Evolutionary conservation across 176 grass and related monocot genomes (phyloP).

Genomic region (Aegilops speltoides): DNA sequence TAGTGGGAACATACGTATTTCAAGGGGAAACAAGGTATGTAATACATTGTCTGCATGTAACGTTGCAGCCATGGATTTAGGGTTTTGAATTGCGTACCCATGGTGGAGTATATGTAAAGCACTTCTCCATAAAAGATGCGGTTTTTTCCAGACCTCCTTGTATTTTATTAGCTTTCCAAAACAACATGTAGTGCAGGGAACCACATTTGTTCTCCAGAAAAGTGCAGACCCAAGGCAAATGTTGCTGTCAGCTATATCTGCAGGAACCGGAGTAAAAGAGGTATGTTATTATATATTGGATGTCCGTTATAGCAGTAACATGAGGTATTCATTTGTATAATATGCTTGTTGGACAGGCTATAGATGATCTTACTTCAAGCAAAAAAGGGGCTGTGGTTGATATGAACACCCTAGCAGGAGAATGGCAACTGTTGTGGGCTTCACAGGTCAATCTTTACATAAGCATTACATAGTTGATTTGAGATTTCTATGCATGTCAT

Average conservation of each 20-base stretch:
- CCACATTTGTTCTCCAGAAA: constrained; percentile 95
- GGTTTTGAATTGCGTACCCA: background rate
- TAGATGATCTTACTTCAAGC: constrained; percentile 66
- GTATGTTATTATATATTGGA: constrained; percentile 34
- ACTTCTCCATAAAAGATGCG: background rate
- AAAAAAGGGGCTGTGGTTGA: constrained; percentile 33
- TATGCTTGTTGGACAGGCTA: constrained; percentile 51
- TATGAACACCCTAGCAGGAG: constrained; percentile 57
- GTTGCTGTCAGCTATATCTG: constrained; percentile 77
- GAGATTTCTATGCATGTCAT: background rate
- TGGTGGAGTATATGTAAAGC: background rate
- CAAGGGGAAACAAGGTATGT: constrained; percentile 95
- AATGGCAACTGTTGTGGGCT: constrained; percentile 90
- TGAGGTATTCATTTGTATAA: constrained; percentile 1
- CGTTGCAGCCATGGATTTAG: background rate
- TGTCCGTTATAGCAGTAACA: background rate
- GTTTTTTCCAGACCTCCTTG: constrained; percentile 13
- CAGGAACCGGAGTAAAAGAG: constrained; percentile 47
- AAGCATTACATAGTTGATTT: background rate
- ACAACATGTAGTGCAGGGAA: constrained; percentile 95
- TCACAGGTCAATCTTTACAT: constrained; percentile 62
- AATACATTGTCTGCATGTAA: constrained; percentile 3
- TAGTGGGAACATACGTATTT: constrained; percentile 85
- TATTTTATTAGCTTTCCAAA: constrained; percentile 46
- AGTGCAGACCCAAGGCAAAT: constrained; percentile 72